A percentile compares a stretch with the other conserved stretches of the same genome.
These are phyloP conservation scores for Fonsecaea pedrosoi DNA, from an alignment of 2,329 filamentous ascomycete species.

Conservation along the genomic window DNA sequence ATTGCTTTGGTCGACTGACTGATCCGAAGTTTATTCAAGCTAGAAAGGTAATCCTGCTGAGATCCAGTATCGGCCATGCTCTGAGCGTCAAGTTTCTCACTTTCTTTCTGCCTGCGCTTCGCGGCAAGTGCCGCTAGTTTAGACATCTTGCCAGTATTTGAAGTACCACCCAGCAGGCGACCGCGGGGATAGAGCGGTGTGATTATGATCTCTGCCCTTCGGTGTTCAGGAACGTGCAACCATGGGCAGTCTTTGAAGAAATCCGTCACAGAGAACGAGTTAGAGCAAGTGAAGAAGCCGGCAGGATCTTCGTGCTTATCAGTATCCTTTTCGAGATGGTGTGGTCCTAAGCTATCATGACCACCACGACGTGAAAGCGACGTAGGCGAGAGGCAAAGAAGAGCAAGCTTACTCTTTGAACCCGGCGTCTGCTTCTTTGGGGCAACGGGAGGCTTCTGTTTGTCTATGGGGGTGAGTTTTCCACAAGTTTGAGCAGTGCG, in stretches of 20 bases:
- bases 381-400: slow-evolving; percentile 16
- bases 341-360: slow-evolving; percentile 31
- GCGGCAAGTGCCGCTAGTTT: slow-evolving; percentile 91
- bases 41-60: slow-evolving; percentile 34
- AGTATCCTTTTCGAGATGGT: slow-evolving; percentile 23
- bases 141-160: slow-evolving; percentile 73
- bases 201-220: slow-evolving; percentile 68
- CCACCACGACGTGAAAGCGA: slow-evolving; percentile 31
- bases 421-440: slow-evolving; percentile 26
- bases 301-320: slow-evolving; percentile 32
- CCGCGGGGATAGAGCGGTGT: slow-evolving; percentile 64
- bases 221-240: slow-evolving; percentile 72
- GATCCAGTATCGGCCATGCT: neutral
- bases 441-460: slow-evolving; percentile 31
- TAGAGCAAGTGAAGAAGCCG: slow-evolving; percentile 28
- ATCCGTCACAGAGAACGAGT: slow-evolving; percentile 56
- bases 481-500: neutral
- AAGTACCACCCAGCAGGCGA: slow-evolving; percentile 79
- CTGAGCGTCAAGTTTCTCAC: slow-evolving; percentile 47
- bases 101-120: slow-evolving; percentile 75
- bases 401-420: slow-evolving; percentile 32
- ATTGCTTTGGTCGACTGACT: slow-evolving; percentile 24
- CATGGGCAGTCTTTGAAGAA: slow-evolving; percentile 89
- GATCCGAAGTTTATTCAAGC: slow-evolving; percentile 41
- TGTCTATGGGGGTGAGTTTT: slow-evolving; percentile 27